Base-by-base conservation (phyloP, 2,329 filamentous ascomycete genomes). In the Ophidiomyces ophidiicola region DNA sequence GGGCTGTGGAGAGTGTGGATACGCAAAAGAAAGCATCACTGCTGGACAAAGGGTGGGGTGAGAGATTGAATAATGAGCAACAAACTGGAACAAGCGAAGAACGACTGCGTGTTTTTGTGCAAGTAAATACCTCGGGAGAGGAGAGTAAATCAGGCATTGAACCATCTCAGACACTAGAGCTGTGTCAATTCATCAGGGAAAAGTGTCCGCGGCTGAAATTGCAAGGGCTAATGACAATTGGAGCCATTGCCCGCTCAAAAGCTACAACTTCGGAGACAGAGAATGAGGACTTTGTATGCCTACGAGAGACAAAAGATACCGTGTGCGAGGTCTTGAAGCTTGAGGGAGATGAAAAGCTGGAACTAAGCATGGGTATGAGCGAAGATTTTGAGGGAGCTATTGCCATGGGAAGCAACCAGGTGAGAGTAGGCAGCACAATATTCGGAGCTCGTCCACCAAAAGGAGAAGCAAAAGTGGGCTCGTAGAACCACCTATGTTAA, bases 361-460 rank as follows among this genome's bases (percentile, higher is more conserved):
- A 94, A 67, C 60, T 96, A 61, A 94, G 87, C 61, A 98, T 98
- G 88, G 88, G 88, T 5, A 98, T 98, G 90, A 94, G 86, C 57
- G 78, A 84, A 54, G 90, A 98, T 60, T 98, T 88, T 59, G 87
- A 94, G 66, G 82, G 80, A 5, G 90, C 90, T 0, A 79, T 96
- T 53, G 63, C 61, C 8, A 67, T 85, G 67, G 90, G 90, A 0
- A 94, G 87, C 62, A 71, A 76, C 50, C 86, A 96, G 68, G 87
- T 98, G 4, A 73, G 90, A 42, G 76, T 98, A 6, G 90, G 90
- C 1, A 96, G 85, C 55, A 88, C 83, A 1, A 94, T 98, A 42
- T 98, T 98, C 58, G 90, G 90, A 1, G 67, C 78, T 54, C 72
- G 90, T 54, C 85, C 85, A 11, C 68, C 74, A 25, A 92, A 80